Conservation (phyloP, 805 yeast genomes). For the Yarrowia sp. region DNA sequence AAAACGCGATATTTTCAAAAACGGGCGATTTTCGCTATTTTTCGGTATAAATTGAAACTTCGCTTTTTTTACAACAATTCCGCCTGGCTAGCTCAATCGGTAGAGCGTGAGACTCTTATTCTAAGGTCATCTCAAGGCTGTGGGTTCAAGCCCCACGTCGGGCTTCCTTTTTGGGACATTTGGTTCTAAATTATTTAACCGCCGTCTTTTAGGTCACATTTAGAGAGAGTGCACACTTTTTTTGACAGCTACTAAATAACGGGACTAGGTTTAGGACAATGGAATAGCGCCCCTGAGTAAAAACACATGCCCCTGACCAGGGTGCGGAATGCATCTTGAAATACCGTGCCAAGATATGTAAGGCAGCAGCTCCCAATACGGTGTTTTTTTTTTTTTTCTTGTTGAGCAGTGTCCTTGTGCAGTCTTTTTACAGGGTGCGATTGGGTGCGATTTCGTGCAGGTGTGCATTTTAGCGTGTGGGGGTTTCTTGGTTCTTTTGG, state of each 20-base stretch:
- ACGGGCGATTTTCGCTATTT: no score
- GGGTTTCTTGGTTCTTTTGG: no score
- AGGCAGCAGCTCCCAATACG: no score
- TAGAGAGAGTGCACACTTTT: neutral
- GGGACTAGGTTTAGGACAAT: neutral
- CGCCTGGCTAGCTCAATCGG: constrained; percentile 22
- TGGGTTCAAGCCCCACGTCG: constrained; percentile 23
- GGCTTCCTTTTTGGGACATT: neutral
- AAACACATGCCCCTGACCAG: neutral
- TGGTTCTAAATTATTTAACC: no score
- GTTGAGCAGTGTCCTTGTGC: no score
- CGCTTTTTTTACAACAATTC: no score
- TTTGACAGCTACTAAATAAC: neutral
- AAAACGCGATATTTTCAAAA: no score
- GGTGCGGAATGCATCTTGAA: neutral
- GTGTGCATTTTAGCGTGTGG: neutral
- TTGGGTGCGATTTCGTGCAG: neutral
- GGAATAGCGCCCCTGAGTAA: neutral
- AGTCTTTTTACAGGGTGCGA: neutral
- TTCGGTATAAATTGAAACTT: no score
- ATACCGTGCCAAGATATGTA: neutral
- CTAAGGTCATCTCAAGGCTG: neutral
- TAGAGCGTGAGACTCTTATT: constrained; percentile 18
- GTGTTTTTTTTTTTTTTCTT: no score
- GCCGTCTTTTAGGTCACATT: neutral